These are phyloP conservation scores for Neopestalotiopsis sp. DNA, from an alignment of 2,329 filamentous ascomycete species.

Conservation along the genomic window DNA sequence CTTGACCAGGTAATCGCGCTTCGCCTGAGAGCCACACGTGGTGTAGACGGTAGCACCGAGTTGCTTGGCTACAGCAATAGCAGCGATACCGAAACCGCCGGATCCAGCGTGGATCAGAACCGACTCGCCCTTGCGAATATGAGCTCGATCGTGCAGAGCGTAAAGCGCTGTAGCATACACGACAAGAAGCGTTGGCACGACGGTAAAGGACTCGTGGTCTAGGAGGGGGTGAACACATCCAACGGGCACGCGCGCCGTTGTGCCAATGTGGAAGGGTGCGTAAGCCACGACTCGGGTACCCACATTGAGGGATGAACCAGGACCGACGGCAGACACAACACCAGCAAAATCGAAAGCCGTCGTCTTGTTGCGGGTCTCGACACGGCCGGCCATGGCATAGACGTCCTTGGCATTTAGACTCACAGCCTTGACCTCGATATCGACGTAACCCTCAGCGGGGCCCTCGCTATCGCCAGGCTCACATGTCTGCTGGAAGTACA, in stretches of 20 bases:
- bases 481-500: slow-evolving; percentile 18
- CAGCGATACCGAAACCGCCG: slow-evolving; percentile 24
- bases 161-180: slow-evolving; percentile 24
- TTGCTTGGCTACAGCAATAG: slow-evolving; percentile 13
- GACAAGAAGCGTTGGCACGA: slow-evolving; percentile 5
- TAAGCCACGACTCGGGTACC: slow-evolving; percentile 22
- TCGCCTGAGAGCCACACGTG: too few relatives aligned
- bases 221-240: slow-evolving; percentile 2
- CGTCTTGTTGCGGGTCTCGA: slow-evolving; percentile 14
- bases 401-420: slow-evolving; percentile 28
- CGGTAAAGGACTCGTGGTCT: slow-evolving; percentile 15
- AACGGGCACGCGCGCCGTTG: slow-evolving; percentile 16
- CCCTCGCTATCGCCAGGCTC: neutral
- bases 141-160: slow-evolving; percentile 19
- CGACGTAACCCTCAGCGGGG: slow-evolving; percentile 12
- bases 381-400: slow-evolving; percentile 18
- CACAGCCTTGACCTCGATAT: slow-evolving; percentile 22
- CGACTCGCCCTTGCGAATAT: slow-evolving; percentile 19
- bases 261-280: slow-evolving; percentile 18
- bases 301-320: neutral
- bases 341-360: slow-evolving; percentile 17
- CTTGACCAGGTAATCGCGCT: slow-evolving; percentile 13
- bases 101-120: slow-evolving; percentile 25
- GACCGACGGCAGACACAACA: slow-evolving; percentile 7
- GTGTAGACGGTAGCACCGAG: too few relatives aligned